These are phyloP conservation scores for Cynanchum wilfordii DNA, from an alignment of 257 asterid genomes.

Conservation along the genomic window DNA sequence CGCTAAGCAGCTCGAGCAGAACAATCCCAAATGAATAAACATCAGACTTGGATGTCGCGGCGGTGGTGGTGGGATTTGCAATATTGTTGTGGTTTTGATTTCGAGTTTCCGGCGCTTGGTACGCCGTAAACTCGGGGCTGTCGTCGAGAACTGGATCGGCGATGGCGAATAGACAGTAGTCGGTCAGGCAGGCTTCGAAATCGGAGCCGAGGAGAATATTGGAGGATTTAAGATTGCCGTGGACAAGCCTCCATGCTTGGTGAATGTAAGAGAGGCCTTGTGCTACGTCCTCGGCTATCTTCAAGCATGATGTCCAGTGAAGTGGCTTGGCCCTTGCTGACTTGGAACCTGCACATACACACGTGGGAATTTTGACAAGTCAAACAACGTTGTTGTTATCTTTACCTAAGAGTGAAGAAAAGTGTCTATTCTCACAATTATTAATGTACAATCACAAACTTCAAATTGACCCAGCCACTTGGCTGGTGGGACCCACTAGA, in stretches of 20 bases:
- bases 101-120: constrained; percentile 58
- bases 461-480: neutral
- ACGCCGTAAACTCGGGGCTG: constrained; percentile 40
- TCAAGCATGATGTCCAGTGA: constrained; percentile 97
- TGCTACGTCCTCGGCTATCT: constrained; percentile 91
- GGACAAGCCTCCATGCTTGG: constrained; percentile 94
- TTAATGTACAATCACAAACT: no score
- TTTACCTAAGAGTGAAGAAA: neutral
- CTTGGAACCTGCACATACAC: constrained; percentile 27
- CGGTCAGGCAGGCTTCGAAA: constrained; percentile 84
- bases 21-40: constrained; percentile 81
- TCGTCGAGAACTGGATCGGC: constrained; percentile 31
- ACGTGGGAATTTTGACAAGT: constrained; percentile 9
- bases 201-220: constrained; percentile 83
- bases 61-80: neutral
- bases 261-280: constrained; percentile 89
- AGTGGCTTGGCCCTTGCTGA: constrained; percentile 85
- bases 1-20: constrained; percentile 71
- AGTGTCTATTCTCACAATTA: neutral
- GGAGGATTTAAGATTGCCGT: constrained; percentile 79
- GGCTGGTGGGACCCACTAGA: neutral
- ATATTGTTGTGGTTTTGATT: neutral
- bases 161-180: constrained; percentile 55
- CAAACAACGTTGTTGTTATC: neutral
- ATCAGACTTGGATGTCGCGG: constrained; percentile 50